Percentiles rank a stretch among this genome's conserved stretches.
phyloP scores from a whole-genome alignment of 331 rosid species.

The Spiraea crenata region DNA sequence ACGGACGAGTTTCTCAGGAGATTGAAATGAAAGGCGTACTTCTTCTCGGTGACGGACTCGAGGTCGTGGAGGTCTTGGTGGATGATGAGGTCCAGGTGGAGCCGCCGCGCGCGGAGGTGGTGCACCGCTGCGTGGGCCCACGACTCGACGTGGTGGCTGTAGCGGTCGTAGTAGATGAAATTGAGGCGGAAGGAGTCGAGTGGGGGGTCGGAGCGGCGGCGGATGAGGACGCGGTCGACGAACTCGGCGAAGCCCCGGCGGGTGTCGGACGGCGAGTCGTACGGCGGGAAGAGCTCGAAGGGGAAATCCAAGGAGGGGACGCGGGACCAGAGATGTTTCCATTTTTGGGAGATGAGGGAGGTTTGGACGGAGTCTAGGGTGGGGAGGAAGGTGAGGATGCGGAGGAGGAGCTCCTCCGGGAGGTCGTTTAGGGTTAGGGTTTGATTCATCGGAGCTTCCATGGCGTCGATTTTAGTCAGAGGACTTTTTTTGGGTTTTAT shows the following conservation, averaged over 20 bases:
- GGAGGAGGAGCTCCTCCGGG: constrained; percentile 13
- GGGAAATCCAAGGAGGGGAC: constrained; percentile 1
- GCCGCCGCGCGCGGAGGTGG: constrained; percentile 10
- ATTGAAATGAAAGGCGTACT: constrained; percentile 7
- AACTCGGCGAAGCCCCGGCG: constrained; percentile 4
- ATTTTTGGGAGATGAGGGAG: constrained; percentile 6
- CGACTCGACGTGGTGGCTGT: constrained; percentile 13
- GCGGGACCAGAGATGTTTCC: constrained; percentile 5
- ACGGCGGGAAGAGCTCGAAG: constrained; percentile 3
- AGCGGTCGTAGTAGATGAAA: constrained; percentile 8
- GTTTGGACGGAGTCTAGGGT: constrained; percentile 1
- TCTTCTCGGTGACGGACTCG: background rate
- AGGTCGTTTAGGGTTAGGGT: constrained; percentile 7
- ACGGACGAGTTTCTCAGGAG: background rate
- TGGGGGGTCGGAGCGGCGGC: background rate
- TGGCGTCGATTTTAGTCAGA: background rate
- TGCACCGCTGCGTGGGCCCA: constrained; percentile 9
- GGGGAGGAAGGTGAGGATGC: constrained; percentile 12
- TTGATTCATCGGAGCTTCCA: background rate
- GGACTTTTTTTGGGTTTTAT: too few relatives aligned
- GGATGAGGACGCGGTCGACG: constrained; percentile 14
- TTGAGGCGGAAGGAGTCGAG: constrained; percentile 6
- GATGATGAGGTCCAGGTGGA: constrained; percentile 20
- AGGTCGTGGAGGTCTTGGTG: background rate
- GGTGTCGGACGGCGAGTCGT: background rate